Evolutionary conservation across 805 yeast species (phyloP).

Genomic region (Hanseniaspora lachancei): DNA sequence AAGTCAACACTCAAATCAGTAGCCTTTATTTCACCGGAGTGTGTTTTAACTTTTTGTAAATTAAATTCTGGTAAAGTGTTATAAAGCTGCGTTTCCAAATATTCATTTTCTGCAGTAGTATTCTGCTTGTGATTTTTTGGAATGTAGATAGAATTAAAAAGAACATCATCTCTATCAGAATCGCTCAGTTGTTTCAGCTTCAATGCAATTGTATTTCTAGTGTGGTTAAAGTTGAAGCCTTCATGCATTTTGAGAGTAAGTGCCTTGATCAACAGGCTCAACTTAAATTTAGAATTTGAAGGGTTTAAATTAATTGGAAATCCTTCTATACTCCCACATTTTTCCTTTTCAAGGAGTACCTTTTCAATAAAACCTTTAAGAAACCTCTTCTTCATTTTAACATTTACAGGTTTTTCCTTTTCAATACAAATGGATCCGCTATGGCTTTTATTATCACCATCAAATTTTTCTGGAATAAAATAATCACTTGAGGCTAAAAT

Average conservation of each 20-base stretch:
- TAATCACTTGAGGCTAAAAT: conserved; percentile 28
- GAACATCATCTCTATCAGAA: conserved; percentile 17
- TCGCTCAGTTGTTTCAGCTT: conserved; percentile 39
- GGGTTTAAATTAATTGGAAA: too few relatives aligned
- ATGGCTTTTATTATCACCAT: background rate
- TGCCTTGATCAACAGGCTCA: background rate
- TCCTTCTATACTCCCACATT: too few relatives aligned
- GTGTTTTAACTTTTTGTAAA: background rate
- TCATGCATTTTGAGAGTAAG: conserved; percentile 48
- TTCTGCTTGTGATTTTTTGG: conserved; percentile 26
- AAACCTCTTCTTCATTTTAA: conserved; percentile 3
- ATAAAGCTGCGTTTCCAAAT: background rate
- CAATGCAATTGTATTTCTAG: conserved; percentile 52
- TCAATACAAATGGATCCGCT: conserved; percentile 23
- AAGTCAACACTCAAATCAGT: conserved; percentile 40
- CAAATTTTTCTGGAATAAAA: conserved; percentile 13
- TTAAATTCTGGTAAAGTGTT: background rate
- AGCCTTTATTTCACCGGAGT: conserved; percentile 18
- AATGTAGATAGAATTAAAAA: conserved; percentile 71
- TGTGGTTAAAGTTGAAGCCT: conserved; percentile 85
- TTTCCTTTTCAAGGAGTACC: background rate
- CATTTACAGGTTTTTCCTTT: conserved; percentile 15
- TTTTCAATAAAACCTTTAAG: conserved; percentile 8
- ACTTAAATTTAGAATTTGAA: background rate
- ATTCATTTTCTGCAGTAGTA: background rate